phyloP scores from a whole-genome alignment of 108 stramenopile genomes.

The Fragilaria radians region DNA sequence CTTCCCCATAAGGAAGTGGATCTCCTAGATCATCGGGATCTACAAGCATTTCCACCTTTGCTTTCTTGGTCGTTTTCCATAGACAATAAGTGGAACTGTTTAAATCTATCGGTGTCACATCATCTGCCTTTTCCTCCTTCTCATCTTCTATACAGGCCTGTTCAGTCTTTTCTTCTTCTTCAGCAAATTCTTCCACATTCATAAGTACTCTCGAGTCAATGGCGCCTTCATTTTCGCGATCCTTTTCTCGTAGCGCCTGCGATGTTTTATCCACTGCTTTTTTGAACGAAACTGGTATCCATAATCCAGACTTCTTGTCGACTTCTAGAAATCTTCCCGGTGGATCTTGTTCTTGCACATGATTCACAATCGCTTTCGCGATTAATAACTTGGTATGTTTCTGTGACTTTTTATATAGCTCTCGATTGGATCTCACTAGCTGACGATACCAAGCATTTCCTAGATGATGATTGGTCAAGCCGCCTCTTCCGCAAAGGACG shows the following conservation, averaged over 20 bases:
- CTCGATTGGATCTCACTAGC: conserved; percentile 34
- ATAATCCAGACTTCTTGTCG: conserved; percentile 24
- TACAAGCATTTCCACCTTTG: too few species aligned
- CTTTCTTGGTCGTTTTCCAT: too few species aligned
- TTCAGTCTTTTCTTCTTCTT: too few species aligned
- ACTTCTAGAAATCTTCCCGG: conserved; percentile 53
- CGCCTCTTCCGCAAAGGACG: conserved; percentile 57
- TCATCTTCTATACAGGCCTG: too few species aligned
- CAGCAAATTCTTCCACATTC: too few species aligned
- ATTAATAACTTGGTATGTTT: conserved; percentile 57
- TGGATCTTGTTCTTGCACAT: conserved; percentile 41
- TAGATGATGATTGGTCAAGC: conserved; percentile 38
- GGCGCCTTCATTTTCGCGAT: too few species aligned
- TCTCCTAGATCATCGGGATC: too few species aligned
- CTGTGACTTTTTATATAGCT: conserved; percentile 35
- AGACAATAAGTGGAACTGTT: too few species aligned
- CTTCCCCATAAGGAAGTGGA: too few species aligned
- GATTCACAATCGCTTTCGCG: conserved; percentile 49
- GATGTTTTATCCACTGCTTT: conserved; percentile 59
- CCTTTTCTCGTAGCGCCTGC: conserved; percentile 65
- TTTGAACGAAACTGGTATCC: conserved; percentile 44
- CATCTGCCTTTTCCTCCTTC: too few species aligned
- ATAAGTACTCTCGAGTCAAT: conserved; percentile 33
- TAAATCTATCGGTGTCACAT: too few species aligned
- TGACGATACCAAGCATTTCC: conserved; percentile 50